Evolutionary conservation across 176 grass and related monocot species (phyloP).

Genomic region (Phyllostachys edulis): DNA sequence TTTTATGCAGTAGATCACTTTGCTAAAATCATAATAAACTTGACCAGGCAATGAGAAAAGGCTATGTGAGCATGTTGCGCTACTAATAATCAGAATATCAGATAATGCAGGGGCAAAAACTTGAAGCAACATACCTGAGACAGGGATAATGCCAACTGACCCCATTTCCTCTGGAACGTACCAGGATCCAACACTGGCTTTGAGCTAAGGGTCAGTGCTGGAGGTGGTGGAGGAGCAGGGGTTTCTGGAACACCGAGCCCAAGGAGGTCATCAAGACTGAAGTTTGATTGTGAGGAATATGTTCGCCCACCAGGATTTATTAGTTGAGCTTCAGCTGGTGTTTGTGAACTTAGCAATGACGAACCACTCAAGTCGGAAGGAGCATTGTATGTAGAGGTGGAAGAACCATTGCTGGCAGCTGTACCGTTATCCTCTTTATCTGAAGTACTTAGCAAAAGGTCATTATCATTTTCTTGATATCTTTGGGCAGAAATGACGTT

Average conservation of each 20-base stretch:
- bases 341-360: constrained; percentile 51
- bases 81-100: constrained; percentile 8
- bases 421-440: constrained; percentile 88
- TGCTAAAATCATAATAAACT: neutral
- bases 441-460: constrained; percentile 90
- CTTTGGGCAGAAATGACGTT: constrained; percentile 74
- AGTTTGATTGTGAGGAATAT: constrained; percentile 47
- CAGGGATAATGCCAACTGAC: constrained; percentile 66
- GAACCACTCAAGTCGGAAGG: constrained; percentile 57
- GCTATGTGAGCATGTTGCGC: neutral
- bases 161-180: constrained; percentile 96
- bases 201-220: constrained; percentile 64
- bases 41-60: constrained; percentile 5
- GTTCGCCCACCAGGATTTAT: constrained; percentile 40
- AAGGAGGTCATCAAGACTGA: constrained; percentile 92
- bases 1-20: neutral
- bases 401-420: constrained; percentile 52
- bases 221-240: constrained; percentile 41
- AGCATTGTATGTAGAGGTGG: constrained; percentile 80
- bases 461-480: constrained; percentile 97
- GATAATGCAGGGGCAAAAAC: constrained; percentile 9
- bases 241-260: constrained; percentile 57
- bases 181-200: constrained; percentile 87
- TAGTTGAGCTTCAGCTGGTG: constrained; percentile 46
- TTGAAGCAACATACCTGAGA: constrained; percentile 67